These are phyloP conservation scores for Leishmania lainsoni DNA, from an alignment of 208 protist genomes.

Conservation along the genomic window DNA sequence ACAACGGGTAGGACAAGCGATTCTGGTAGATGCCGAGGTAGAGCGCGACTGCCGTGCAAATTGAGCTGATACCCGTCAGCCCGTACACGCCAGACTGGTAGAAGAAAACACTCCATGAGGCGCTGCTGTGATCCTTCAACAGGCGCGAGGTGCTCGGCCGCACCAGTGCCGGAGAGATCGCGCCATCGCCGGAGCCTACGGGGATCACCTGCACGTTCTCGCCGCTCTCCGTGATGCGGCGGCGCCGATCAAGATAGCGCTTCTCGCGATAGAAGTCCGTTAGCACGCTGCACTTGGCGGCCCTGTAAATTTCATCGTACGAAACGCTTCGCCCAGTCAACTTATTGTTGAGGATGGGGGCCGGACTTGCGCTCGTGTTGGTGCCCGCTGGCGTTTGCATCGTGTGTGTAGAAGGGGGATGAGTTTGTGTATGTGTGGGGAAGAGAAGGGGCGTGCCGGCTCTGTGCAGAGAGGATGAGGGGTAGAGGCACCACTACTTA, in stretches of 20 bases:
- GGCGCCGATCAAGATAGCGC: slow-evolving; percentile 33
- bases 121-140: slow-evolving; percentile 76
- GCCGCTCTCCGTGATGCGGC: slow-evolving; percentile 28
- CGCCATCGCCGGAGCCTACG: slow-evolving; percentile 7
- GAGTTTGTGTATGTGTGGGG: neutral
- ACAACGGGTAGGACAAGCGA: slow-evolving; percentile 67
- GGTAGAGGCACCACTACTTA: neutral
- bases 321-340: slow-evolving; percentile 36
- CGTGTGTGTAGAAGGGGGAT: too few species aligned
- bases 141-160: slow-evolving; percentile 59
- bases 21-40: slow-evolving; percentile 76
- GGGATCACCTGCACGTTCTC: slow-evolving; percentile 62
- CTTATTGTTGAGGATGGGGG: slow-evolving; percentile 53
- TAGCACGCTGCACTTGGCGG: slow-evolving; percentile 52
- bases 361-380: slow-evolving; percentile 46
- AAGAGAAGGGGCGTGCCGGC: neutral
- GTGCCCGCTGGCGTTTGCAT: slow-evolving; percentile 55
- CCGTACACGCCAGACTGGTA: slow-evolving; percentile 81
- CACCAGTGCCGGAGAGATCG: slow-evolving; percentile 25
- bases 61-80: slow-evolving; percentile 60
- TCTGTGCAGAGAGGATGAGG: neutral
- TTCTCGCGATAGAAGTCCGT: slow-evolving; percentile 64
- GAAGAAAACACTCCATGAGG: slow-evolving; percentile 63
- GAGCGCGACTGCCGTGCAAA: slow-evolving; percentile 52
- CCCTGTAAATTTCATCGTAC: slow-evolving; percentile 61